Percentiles rank a stretch among this genome's conserved stretches.
Conservation (phyloP, 169 alveolate species). For the Theileria parva region DNA sequence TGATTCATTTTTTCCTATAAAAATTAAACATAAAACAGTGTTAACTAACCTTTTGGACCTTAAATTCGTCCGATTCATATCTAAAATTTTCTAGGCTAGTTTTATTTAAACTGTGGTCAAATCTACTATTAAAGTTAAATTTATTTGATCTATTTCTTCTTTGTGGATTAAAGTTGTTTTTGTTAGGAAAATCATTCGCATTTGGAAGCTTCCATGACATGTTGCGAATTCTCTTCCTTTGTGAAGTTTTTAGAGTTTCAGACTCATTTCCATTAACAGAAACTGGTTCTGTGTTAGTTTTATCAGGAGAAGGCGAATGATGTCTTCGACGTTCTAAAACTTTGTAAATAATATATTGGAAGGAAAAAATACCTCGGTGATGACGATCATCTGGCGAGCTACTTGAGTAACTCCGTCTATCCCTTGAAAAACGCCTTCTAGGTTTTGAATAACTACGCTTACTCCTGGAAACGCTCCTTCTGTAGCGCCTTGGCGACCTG, state of each 20-base stretch:
- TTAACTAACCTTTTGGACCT: slow-evolving; percentile 28
- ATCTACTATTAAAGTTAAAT: neutral
- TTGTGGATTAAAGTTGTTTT: neutral
- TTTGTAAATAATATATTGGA: neutral
- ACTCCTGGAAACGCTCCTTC: slow-evolving; percentile 19
- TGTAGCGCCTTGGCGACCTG: neutral
- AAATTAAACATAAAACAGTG: neutral
- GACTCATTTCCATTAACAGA: neutral
- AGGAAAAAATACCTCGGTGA: neutral
- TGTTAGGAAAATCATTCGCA: neutral
- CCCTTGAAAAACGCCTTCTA: slow-evolving; percentile 9
- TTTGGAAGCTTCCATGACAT: slow-evolving; percentile 22
- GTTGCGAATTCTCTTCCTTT: neutral
- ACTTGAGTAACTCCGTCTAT: slow-evolving; percentile 7
- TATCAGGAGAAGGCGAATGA: neutral
- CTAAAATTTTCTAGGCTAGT: slow-evolving; percentile 10
- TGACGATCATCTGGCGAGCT: neutral
- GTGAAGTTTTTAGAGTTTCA: neutral
- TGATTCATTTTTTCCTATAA: neutral
- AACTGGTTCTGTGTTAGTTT: neutral
- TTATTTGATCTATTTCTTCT: neutral
- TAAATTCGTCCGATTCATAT: slow-evolving; percentile 61
- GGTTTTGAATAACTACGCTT: slow-evolving; percentile 22
- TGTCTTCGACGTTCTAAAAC: slow-evolving; percentile 3
- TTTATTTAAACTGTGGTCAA: neutral